Evolutionary conservation across 176 grass and related monocot species (phyloP).

Genomic region (Dendrocalamus sinicus): DNA sequence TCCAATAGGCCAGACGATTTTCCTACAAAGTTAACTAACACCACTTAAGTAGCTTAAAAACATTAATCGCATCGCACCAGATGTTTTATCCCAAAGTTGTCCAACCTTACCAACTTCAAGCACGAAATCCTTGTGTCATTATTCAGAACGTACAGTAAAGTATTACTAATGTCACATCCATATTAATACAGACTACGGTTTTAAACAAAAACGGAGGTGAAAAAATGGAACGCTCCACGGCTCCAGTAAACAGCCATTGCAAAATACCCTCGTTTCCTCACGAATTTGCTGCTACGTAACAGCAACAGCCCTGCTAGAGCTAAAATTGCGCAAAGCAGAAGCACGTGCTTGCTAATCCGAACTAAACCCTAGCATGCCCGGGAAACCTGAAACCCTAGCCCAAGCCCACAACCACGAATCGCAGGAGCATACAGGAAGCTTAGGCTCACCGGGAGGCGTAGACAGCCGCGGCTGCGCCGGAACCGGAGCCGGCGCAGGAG

Average conservation of each 20-base stretch:
- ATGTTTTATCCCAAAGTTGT: not conserved
- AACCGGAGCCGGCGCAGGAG: constrained; percentile 4
- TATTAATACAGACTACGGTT: not conserved
- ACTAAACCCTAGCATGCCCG: constrained; percentile 45
- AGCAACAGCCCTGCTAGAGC: not conserved
- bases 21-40: not conserved
- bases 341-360: not conserved
- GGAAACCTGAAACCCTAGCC: constrained; percentile 49
- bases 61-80: not conserved
- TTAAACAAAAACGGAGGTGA: not conserved
- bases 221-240: not conserved
- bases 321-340: not conserved
- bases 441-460: constrained; percentile 39
- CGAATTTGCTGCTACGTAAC: not conserved
- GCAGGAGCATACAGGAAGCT: not conserved
- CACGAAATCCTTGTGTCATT: not conserved
- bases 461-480: not conserved
- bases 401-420: not conserved
- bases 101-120: constrained; percentile 1
- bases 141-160: not conserved
- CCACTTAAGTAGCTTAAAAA: not conserved
- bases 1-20: not conserved
- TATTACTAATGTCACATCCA: not conserved
- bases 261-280: not conserved
- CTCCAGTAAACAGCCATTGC: not conserved